Conservation (phyloP, 1,284 basidiomycete species). For the Omphalotus olearius region DNA sequence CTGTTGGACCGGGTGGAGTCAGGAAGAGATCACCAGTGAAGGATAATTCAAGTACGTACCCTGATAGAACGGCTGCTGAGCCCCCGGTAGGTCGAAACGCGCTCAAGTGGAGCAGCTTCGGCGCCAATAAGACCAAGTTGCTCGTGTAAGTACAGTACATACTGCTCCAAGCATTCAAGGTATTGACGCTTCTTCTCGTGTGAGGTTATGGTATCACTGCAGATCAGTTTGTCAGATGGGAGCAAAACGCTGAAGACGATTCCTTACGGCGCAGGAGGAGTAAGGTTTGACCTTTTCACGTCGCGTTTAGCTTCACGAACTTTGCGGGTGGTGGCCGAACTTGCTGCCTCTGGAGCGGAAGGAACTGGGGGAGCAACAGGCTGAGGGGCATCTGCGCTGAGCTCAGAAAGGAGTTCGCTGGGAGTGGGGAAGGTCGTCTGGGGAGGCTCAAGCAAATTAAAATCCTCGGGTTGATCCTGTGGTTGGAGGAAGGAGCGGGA, state of each 20-base stretch:
- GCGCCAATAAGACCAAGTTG: conserved; percentile 49
- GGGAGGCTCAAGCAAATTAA: not conserved
- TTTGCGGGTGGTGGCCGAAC: not conserved
- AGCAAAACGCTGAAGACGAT: conserved; percentile 11
- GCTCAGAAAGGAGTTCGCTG: conserved; percentile 53
- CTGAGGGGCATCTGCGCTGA: conserved; percentile 17
- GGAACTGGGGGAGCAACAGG: not conserved
- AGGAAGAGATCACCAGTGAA: not conserved
- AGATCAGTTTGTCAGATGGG: conserved; percentile 3
- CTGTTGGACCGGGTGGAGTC: conserved; percentile 22
- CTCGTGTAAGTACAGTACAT: conserved; percentile 60
- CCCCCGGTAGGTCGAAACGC: conserved; percentile 50
- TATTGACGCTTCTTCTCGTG: conserved; percentile 75
- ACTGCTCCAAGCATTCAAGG: conserved; percentile 66
- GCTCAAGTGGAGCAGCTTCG: conserved; percentile 46
- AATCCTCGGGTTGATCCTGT: too few relatives aligned
- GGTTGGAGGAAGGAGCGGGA: not conserved
- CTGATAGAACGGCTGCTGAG: conserved; percentile 54
- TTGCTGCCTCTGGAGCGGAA: not conserved
- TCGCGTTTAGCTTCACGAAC: not conserved
- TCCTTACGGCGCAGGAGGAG: conserved; percentile 51
- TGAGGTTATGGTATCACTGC: conserved; percentile 62
- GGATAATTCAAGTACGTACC: conserved; percentile 22
- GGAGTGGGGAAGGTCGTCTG: conserved; percentile 55
- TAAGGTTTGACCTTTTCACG: not conserved